These are phyloP conservation scores for Chrysochromulina tobinii DNA, from an alignment of 78 protist genomes.

Conservation along the genomic window DNA sequence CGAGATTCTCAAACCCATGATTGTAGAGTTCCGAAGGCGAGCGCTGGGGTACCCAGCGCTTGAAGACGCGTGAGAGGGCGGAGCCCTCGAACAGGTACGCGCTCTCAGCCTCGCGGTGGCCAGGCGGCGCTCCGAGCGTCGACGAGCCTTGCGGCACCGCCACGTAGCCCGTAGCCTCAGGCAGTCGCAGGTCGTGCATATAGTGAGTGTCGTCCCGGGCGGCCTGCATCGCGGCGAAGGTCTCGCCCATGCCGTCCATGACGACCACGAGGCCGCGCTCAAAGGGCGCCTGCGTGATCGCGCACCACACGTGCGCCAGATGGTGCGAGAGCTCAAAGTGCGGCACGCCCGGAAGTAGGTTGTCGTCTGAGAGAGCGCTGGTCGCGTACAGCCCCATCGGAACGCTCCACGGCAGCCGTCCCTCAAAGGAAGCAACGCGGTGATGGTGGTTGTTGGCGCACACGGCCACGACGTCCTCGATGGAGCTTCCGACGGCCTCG, in stretches of 20 bases:
- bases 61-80: neutral
- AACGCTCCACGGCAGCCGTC: neutral
- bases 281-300: neutral
- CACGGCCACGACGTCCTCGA: constrained; percentile 11
- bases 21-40: constrained; percentile 22
- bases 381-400: neutral
- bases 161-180: neutral
- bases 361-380: neutral
- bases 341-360: neutral
- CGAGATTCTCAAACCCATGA: constrained; percentile 9
- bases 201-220: too few species aligned
- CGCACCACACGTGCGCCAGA: neutral
- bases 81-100: neutral
- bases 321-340: constrained; percentile 24
- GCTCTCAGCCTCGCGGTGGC: constrained; percentile 16
- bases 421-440: constrained; percentile 1
- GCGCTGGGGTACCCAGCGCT: neutral
- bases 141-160: neutral
- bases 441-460: constrained; percentile 20
- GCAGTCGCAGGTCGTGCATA: neutral
- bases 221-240: neutral
- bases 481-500: neutral
- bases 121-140: neutral
- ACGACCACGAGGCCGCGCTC: constrained; percentile 15
- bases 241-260: constrained; percentile 40